These are phyloP conservation scores for Pseudogymnoascus sp. DNA, from an alignment of 2,329 filamentous ascomycete genomes.

Conservation along the genomic window DNA sequence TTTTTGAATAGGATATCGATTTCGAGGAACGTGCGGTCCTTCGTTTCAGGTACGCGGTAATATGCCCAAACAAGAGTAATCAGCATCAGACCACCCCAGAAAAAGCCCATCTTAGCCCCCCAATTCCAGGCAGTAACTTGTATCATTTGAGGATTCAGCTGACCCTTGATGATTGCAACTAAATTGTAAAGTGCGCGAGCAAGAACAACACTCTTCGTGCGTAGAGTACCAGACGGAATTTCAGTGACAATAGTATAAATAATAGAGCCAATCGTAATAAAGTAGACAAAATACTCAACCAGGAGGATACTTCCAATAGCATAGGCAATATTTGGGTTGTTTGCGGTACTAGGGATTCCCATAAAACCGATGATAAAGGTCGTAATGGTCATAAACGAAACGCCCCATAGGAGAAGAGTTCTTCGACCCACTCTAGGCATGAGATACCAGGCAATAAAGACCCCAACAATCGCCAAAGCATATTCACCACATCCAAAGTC, in stretches of 20 bases:
- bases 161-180: constrained; percentile 27
- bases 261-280: not conserved
- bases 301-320: not conserved
- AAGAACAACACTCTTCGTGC: constrained; percentile 35
- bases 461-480: constrained; percentile 29
- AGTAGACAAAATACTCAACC: not conserved
- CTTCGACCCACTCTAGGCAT: not conserved
- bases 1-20: constrained; percentile 36
- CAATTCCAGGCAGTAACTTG: constrained; percentile 22
- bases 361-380: constrained; percentile 22
- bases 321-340: not conserved
- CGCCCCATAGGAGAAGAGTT: not conserved
- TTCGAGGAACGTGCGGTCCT: constrained; percentile 34
- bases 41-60: constrained; percentile 36
- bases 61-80: constrained; percentile 33
- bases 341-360: constrained; percentile 46
- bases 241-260: not conserved
- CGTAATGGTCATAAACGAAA: not conserved
- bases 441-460: constrained; percentile 1
- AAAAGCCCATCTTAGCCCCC: constrained; percentile 32
- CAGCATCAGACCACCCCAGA: constrained; percentile 32
- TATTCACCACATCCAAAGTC: constrained; percentile 40
- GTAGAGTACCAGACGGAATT: constrained; percentile 29
- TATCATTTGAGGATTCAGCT: constrained; percentile 20
- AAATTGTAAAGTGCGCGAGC: constrained; percentile 31